Evolutionary conservation across 148 eudicot genomes (phyloP).

Genomic region (Chenopodium album): DNA sequence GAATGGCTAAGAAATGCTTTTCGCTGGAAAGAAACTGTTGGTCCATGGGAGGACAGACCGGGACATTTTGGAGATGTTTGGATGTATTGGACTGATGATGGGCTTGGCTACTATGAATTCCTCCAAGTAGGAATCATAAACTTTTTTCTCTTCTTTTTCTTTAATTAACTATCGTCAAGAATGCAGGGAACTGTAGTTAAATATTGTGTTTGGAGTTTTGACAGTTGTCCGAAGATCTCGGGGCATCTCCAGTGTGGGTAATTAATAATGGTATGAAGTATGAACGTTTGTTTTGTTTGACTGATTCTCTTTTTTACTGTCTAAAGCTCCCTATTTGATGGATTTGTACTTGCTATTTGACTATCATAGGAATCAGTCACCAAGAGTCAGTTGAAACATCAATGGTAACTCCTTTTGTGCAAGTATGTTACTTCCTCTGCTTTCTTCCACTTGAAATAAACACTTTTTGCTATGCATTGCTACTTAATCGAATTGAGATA

Average conservation of each 20-base stretch:
- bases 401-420: constrained; percentile 55
- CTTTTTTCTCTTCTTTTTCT: not conserved
- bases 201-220: constrained; percentile 12
- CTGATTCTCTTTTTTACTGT: not conserved
- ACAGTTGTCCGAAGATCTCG: constrained; percentile 92
- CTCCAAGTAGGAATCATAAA: constrained; percentile 52
- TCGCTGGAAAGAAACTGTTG: constrained; percentile 85
- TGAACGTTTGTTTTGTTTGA: not conserved
- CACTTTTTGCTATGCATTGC: not conserved
- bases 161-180: not conserved
- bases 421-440: constrained; percentile 42
- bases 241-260: constrained; percentile 89
- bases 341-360: constrained; percentile 7
- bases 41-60: constrained; percentile 85
- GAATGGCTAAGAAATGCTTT: constrained; percentile 67
- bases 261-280: constrained; percentile 67
- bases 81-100: constrained; percentile 87
- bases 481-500: not conserved
- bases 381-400: constrained; percentile 64
- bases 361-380: constrained; percentile 40
- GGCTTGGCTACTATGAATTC: constrained; percentile 76
- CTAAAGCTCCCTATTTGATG: constrained; percentile 1
- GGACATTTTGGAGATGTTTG: constrained; percentile 88
- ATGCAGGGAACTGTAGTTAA: not conserved
- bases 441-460: not conserved